A percentile compares a stretch with the other conserved stretches of the same genome.
Conservation (phyloP, 176 grass and related monocot genomes). For the Zizania latifolia region DNA sequence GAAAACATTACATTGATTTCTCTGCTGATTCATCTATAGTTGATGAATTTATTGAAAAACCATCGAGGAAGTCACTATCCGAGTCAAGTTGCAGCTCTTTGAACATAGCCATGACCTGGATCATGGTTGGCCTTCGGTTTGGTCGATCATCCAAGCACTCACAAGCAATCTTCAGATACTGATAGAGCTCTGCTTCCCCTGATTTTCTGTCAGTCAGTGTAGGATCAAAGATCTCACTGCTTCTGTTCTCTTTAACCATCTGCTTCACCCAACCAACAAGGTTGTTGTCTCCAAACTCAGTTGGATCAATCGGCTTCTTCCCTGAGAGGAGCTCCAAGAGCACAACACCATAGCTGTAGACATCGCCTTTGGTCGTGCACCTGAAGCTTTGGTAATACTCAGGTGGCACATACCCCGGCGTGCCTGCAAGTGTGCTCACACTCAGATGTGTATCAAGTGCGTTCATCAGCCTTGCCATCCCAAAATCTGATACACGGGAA, state of each 20-base stretch:
- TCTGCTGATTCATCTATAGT: slow-evolving; percentile 72
- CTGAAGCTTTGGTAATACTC: slow-evolving; percentile 97
- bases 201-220: slow-evolving; percentile 43
- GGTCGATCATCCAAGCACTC: slow-evolving; percentile 84
- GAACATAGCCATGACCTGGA: slow-evolving; percentile 99
- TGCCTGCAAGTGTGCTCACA: slow-evolving; percentile 91
- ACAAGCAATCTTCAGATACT: slow-evolving; percentile 80
- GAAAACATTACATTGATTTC: slow-evolving; percentile 41
- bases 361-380: slow-evolving; percentile 91
- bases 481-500: slow-evolving; percentile 82
- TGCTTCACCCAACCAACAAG: slow-evolving; percentile 95
- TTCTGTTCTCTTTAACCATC: slow-evolving; percentile 73
- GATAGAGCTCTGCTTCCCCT: slow-evolving; percentile 56
- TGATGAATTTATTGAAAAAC: slow-evolving; percentile 42
- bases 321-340: slow-evolving; percentile 93
- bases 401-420: slow-evolving; percentile 93
- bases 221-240: slow-evolving; percentile 69
- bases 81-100: slow-evolving; percentile 82
- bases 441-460: slow-evolving; percentile 84
- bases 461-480: slow-evolving; percentile 89
- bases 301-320: slow-evolving; percentile 85
- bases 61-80: slow-evolving; percentile 70
- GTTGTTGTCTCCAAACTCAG: slow-evolving; percentile 84
- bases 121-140: slow-evolving; percentile 74
- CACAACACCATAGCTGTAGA: slow-evolving; percentile 93